Evolutionary conservation across 2,329 filamentous ascomycete genomes (phyloP).

Genomic region (Nakataea oryzae): DNA sequence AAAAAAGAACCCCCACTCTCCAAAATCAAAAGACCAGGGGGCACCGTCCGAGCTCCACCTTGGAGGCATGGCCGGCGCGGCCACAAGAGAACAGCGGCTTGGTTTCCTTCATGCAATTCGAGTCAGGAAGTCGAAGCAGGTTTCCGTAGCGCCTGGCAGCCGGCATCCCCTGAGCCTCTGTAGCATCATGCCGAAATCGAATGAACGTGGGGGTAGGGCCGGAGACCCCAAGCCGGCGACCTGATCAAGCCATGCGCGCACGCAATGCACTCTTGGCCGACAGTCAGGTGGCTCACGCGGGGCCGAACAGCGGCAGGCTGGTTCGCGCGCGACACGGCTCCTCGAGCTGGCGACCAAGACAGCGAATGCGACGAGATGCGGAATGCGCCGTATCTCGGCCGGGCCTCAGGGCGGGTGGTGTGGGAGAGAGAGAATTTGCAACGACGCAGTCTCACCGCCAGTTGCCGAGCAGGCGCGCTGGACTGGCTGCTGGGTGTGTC

Average conservation of each 20-base stretch:
- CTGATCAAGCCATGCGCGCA: neutral
- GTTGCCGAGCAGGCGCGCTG: neutral
- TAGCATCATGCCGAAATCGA: neutral
- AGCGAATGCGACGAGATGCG: neutral
- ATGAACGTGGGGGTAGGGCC: neutral
- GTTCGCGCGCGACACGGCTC: neutral
- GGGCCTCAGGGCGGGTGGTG: neutral
- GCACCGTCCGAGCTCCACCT: neutral
- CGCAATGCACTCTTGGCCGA: neutral
- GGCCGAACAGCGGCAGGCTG: no score
- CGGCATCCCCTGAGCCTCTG: neutral
- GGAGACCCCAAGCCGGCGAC: neutral
- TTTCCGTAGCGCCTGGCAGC: neutral
- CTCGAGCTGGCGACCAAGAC: neutral
- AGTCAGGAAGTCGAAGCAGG: neutral
- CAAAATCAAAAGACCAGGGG: neutral
- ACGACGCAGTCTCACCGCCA: neutral
- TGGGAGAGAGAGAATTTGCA: neutral
- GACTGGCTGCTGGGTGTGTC: neutral
- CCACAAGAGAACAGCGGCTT: neutral
- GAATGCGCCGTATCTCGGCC: neutral
- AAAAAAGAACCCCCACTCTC: neutral
- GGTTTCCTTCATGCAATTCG: neutral
- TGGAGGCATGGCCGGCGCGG: neutral
- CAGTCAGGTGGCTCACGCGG: neutral